These are phyloP conservation scores for Pythium sukuiense DNA, from an alignment of 352 stramenopile genomes.

Conservation along the genomic window DNA sequence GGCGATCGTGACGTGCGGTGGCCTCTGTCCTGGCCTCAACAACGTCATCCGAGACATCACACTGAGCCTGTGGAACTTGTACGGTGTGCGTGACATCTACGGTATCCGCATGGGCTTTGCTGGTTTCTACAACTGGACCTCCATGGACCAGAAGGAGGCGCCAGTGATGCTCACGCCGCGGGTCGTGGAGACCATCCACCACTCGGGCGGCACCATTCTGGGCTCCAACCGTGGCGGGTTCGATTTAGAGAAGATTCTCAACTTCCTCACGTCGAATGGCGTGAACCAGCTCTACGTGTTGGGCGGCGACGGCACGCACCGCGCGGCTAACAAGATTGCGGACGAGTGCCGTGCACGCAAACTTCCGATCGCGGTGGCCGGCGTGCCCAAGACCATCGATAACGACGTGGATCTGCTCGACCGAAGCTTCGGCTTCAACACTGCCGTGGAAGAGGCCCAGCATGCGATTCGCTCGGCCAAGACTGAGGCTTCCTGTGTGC, in stretches of 20 bases:
- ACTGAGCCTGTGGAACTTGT: conserved; percentile 89
- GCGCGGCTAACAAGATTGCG: conserved; percentile 92
- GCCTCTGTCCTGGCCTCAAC: conserved; percentile 97
- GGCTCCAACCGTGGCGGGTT: conserved; percentile 95
- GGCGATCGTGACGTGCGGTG: conserved; percentile 92
- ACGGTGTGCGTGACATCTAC: conserved; percentile 83
- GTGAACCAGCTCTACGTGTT: conserved; percentile 97
- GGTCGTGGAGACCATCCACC: conserved; percentile 78
- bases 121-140: conserved; percentile 82
- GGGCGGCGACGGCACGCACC: conserved; percentile 97
- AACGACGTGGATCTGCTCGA: conserved; percentile 99
- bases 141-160: conserved; percentile 74
- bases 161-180: conserved; percentile 76
- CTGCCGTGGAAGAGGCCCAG: conserved; percentile 95
- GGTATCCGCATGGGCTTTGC: conserved; percentile 83
- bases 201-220: conserved; percentile 94
- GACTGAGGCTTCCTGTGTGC: conserved; percentile 95
- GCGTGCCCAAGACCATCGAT: conserved; percentile 99
- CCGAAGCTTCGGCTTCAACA: conserved; percentile 98
- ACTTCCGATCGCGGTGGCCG: conserved; percentile 93
- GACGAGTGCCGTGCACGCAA: conserved; percentile 71
- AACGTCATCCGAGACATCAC: conserved; percentile 98
- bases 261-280: conserved; percentile 88
- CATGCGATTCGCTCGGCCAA: conserved; percentile 89
- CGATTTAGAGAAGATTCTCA: conserved; percentile 96